Conservation (phyloP, 352 stramenopile species). For the Phytophthora pseudosyringae region DNA sequence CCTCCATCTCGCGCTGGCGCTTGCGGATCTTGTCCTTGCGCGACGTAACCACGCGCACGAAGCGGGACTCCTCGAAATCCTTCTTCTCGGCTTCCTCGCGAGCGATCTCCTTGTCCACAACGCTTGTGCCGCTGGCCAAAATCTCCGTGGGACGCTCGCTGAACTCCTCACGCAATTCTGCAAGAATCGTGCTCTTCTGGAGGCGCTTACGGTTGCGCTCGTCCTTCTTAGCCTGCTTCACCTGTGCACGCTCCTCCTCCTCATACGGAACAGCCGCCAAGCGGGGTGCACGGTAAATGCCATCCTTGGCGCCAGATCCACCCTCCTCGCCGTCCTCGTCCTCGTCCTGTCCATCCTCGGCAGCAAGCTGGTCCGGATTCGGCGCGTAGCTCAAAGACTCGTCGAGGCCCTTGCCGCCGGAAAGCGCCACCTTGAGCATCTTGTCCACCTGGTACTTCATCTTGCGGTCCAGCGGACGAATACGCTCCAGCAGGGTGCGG, state of each 20-base stretch:
- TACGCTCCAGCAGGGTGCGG: conserved; percentile 84
- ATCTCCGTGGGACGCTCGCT: conserved; percentile 83
- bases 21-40: conserved; percentile 91
- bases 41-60: conserved; percentile 86
- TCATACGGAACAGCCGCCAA: conserved; percentile 85
- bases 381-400: conserved; percentile 83
- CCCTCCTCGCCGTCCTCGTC: conserved; percentile 50
- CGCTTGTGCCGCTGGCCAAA: conserved; percentile 59
- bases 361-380: conserved; percentile 75
- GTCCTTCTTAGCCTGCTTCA: conserved; percentile 84
- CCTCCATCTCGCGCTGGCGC: conserved; percentile 81
- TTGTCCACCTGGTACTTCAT: conserved; percentile 93
- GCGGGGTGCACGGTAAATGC: conserved; percentile 80
- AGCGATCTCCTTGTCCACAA: conserved; percentile 83
- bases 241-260: conserved; percentile 78
- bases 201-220: conserved; percentile 82
- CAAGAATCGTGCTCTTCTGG: conserved; percentile 86
- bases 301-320: conserved; percentile 48
- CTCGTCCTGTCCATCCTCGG: conserved; percentile 59
- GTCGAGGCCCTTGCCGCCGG: conserved; percentile 72
- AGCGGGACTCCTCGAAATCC: conserved; percentile 86
- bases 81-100: conserved; percentile 86
- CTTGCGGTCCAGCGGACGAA: conserved; percentile 86
- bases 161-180: conserved; percentile 87
- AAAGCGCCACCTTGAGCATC: conserved; percentile 88